Evolutionary conservation across 345 rosid genomes (phyloP), one percentile per base, ranked within the genome.

Genomic region (Populus deltoides): DNA sequence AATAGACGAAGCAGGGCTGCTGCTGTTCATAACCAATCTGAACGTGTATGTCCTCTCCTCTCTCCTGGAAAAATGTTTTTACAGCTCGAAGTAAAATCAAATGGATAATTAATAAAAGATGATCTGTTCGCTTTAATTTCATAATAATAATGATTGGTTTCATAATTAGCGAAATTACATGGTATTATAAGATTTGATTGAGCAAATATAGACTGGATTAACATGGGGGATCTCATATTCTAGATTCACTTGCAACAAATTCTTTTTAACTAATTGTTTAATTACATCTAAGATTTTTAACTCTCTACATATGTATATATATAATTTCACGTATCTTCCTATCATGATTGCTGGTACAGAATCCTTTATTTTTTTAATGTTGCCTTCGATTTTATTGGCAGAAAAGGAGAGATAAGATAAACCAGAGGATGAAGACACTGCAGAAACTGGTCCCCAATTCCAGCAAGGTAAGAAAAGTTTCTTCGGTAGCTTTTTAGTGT

Each of bases 391-490:
- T 75, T 43, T 57, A 16, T 49, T 75, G 77, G 61, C 92, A 96
- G 99, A 96, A 92, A 85, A 89, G 99, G 83, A 92, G 99, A 83
- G 99, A 96, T 69, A 93, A 96, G 89, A 96, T 96, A 76, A 96
- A 96, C 74, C 97, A 92, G 79, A 92, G 93, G 88, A 93, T 96
- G 97, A 96, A 90, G 91, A 92, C 97, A 22, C 87, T 96, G 80
- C 99, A 96, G 88, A 96, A 96, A 78, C 71, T 96, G 87, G 97
- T 96, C 81, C 99, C 99, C 53, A 96, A 91, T 84, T 93, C 98
- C 66, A 96, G 89, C 83, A 92, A 96, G 99, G 99, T 96, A 89
- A 59, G 69, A 36, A 35, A 18, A 68, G 29, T 81, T 27, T 25
- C 7, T 20, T 43, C 65, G 66, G 17, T 47, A 2, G 25, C 62